Conservation (phyloP, 2,329 filamentous ascomycete species). For the Dactylellina haptotyla region DNA sequence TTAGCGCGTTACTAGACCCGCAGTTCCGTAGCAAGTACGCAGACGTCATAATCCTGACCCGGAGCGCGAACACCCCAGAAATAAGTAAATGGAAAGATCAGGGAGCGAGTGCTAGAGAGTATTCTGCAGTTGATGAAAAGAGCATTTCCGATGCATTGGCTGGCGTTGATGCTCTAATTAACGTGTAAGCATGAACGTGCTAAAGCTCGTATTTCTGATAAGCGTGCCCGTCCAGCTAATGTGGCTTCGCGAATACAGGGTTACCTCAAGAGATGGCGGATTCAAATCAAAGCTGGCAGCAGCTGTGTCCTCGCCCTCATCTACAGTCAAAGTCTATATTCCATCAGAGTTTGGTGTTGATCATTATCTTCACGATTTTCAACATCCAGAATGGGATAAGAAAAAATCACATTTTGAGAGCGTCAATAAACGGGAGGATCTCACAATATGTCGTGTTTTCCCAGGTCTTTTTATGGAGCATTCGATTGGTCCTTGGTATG, state of each 20-base stretch:
- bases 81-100: slow-evolving; percentile 22
- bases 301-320: slow-evolving; percentile 28
- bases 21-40: slow-evolving; percentile 41
- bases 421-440: slow-evolving; percentile 35
- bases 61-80: slow-evolving; percentile 10
- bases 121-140: slow-evolving; percentile 26
- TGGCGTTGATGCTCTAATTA: slow-evolving; percentile 60
- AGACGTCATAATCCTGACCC: slow-evolving; percentile 47
- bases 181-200: slow-evolving; percentile 54
- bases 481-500: slow-evolving; percentile 60
- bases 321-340: slow-evolving; percentile 60
- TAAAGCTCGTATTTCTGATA: not conserved
- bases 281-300: slow-evolving; percentile 45
- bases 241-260: slow-evolving; percentile 9
- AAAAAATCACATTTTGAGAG: slow-evolving; percentile 59
- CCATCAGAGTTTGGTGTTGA: slow-evolving; percentile 62
- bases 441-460: slow-evolving; percentile 60
- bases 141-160: slow-evolving; percentile 57
- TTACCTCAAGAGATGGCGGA: slow-evolving; percentile 30
- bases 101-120: slow-evolving; percentile 30
- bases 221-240: not conserved
- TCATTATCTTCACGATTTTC: slow-evolving; percentile 61
- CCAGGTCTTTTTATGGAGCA: slow-evolving; percentile 60
- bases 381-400: slow-evolving; percentile 60
- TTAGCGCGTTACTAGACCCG: slow-evolving; percentile 39